Base-by-base conservation (phyloP, 169 alveolate species). In the Cyclospora cayetanensis region DNA sequence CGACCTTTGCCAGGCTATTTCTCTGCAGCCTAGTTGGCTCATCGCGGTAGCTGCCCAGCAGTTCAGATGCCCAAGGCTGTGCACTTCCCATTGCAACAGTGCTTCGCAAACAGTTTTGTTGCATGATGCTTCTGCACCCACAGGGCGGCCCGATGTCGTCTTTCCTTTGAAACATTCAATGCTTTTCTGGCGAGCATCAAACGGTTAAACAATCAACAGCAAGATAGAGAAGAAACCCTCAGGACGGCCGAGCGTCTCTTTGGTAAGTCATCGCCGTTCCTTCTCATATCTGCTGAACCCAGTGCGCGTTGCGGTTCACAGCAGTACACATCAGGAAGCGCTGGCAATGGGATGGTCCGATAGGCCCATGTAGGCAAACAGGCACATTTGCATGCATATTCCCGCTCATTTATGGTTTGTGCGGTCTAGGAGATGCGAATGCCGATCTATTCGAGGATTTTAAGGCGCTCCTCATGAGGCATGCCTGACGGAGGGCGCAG, bases 161-260 rank as follows among this genome's bases (percentile, higher is more conserved):
- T 96, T 70, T 88, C 93, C 12, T 93, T 93, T 46, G 98, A 97
- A 76, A 97, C 95, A 60, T 94, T 97, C 82, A 93, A 95, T 88
- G 88, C 85, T 46, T 94, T 97, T 89, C 87, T 97, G 60, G 94
- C 96, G 34, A 95, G 94, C 93, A 97, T 97, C 66, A 95, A 96
- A 88, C 94, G 96, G 86, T 94, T 97, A 55, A 97, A 97, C 93
- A 95, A 95, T 68, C 98, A 97, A 90, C 96, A 93, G 83, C 97
- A 94, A 84, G 94, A 96, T 52, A 68, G 90, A 77, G 95, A 93
- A 31, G 92, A 93, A 35, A 79, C 90, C n/a, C 92, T 94, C 25
- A 86, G 90, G 27, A 93, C 93, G 53, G 93, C 94, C 42, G 95
- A 93, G 79, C 84, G 77, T 34, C 90, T 82, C 18, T 82, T 82